Conservation (phyloP, 345 rosid genomes). For the Raphanus sativus region DNA sequence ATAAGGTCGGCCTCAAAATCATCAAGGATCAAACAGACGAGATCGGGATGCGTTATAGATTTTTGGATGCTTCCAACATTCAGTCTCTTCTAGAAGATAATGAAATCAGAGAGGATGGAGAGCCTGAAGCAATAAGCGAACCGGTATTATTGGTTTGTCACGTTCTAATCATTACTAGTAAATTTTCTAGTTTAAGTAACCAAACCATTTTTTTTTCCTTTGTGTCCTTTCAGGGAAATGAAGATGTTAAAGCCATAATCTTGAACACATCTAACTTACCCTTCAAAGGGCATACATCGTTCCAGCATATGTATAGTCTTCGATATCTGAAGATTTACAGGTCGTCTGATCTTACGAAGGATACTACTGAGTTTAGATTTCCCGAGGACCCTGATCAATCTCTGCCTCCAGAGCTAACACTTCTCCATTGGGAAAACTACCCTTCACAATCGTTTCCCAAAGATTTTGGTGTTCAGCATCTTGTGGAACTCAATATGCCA, state of each 20-base stretch:
- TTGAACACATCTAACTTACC: background rate
- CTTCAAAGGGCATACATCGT: background rate
- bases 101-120: background rate
- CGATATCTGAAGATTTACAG: constrained; percentile 18
- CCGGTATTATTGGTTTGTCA: background rate
- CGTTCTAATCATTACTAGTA: background rate
- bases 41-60: background rate
- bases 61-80: constrained; percentile 12
- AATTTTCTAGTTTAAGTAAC: background rate
- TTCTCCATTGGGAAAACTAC: constrained; percentile 27
- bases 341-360: too few species aligned
- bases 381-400: background rate
- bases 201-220: background rate
- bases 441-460: background rate
- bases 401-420: constrained; percentile 14
- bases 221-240: constrained; percentile 19
- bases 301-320: constrained; percentile 16
- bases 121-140: background rate
- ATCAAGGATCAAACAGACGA: background rate
- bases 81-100: constrained; percentile 5
- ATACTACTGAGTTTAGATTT: too few species aligned
- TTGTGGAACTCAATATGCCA: constrained; percentile 22
- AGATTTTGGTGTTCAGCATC: background rate
- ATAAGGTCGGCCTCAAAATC: constrained; percentile 12
- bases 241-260: constrained; percentile 16